phyloP scores from a whole-genome alignment of 257 asterid genomes.

The Buddleja alternifolia region DNA sequence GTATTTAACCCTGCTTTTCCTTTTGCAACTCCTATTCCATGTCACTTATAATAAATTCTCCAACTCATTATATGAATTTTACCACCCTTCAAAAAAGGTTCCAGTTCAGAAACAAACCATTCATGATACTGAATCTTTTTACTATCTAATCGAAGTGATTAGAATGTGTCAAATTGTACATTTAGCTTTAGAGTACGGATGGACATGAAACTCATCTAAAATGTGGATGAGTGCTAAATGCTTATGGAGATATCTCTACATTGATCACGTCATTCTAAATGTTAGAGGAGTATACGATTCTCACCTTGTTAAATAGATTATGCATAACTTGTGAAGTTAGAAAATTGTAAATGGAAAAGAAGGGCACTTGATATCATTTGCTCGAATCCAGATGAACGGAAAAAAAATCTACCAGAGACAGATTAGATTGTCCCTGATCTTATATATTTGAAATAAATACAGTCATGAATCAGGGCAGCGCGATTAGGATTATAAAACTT shows the following conservation, averaged over 20 bases:
- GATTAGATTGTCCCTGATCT: neutral
- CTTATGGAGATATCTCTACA: constrained; percentile 4
- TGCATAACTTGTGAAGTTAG: neutral
- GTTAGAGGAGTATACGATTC: neutral
- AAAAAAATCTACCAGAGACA: neutral
- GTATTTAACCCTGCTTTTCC: constrained; percentile 2
- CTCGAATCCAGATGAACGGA: neutral
- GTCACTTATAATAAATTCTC: neutral
- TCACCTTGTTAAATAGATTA: neutral
- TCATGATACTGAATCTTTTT: neutral
- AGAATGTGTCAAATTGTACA: neutral
- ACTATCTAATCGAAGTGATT: constrained; percentile 10
- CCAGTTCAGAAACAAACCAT: constrained; percentile 1
- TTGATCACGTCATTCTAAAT: neutral
- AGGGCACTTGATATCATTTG: neutral
- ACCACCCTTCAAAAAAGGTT: constrained; percentile 3
- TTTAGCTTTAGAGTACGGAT: neutral
- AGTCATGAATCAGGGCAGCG: neutral
- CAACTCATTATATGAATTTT: neutral
- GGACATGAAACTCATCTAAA: neutral
- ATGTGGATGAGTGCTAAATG: neutral
- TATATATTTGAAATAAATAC: constrained; percentile 15
- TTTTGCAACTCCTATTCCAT: constrained; percentile 12
- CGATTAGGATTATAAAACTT: neutral
- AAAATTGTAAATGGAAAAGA: neutral